Evolutionary conservation across 768 basidiomycete genomes (phyloP).

Genomic region (Trichaptum fuscoviolaceum): DNA sequence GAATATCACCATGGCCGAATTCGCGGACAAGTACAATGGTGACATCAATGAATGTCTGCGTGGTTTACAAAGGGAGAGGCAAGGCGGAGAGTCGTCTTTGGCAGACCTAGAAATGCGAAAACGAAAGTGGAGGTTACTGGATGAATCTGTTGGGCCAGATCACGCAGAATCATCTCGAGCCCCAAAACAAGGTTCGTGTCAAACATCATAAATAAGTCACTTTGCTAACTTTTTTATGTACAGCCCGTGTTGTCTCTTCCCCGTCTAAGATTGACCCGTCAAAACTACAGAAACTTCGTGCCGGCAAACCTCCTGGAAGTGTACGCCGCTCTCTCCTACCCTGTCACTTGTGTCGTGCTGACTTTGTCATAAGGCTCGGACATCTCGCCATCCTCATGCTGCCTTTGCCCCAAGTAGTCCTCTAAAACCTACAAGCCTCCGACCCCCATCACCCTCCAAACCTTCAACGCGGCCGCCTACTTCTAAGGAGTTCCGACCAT

Average conservation of each 20-base stretch:
- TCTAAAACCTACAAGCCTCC: conserved; percentile 16
- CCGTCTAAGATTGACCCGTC: background rate
- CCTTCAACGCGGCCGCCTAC: conserved; percentile 43
- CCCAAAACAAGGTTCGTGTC: conserved; percentile 52
- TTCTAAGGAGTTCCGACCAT: conserved; percentile 62
- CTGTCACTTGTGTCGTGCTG: background rate
- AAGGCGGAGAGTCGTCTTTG: conserved; percentile 41
- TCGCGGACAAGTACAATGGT: conserved; percentile 72
- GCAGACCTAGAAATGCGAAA: conserved; percentile 58
- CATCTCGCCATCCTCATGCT: conserved; percentile 46
- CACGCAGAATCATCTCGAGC: conserved; percentile 40
- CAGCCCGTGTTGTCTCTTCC: background rate
- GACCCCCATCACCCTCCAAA: conserved; percentile 25
- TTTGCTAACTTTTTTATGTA: background rate
- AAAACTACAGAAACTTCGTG: background rate
- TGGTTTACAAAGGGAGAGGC: conserved; percentile 60
- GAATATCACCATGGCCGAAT: conserved; percentile 67
- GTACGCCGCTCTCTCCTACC: background rate
- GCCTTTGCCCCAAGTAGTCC: conserved; percentile 25
- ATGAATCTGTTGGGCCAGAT: conserved; percentile 52
- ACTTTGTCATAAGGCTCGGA: conserved; percentile 2
- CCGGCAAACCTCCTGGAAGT: conserved; percentile 3
- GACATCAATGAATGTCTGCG: conserved; percentile 67
- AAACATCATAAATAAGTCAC: background rate
- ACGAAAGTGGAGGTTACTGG: conserved; percentile 52